Conservation (phyloP, 805 yeast species). For the Zygoascus tannicola region DNA sequence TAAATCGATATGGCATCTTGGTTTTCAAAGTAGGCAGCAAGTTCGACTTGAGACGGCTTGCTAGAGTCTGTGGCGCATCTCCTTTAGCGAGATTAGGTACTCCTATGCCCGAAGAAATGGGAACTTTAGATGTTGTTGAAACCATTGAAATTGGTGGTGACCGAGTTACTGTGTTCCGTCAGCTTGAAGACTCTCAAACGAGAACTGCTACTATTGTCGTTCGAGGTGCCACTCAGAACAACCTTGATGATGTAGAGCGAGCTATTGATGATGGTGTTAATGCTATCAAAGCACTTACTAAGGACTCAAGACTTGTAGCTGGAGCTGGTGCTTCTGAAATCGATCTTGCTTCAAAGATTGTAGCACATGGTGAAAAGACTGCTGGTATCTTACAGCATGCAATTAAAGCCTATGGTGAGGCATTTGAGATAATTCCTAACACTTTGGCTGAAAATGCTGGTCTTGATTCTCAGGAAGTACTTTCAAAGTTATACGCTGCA, state of each 20-base stretch:
- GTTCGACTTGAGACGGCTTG: slow-evolving; percentile 85
- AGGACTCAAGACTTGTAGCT: slow-evolving; percentile 72
- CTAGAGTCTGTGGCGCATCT: slow-evolving; percentile 95
- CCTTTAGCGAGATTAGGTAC: slow-evolving; percentile 92
- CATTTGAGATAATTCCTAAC: slow-evolving; percentile 90
- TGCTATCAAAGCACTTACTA: slow-evolving; percentile 79
- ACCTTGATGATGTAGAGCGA: slow-evolving; percentile 89
- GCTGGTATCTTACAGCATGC: slow-evolving; percentile 91
- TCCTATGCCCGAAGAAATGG: slow-evolving; percentile 91
- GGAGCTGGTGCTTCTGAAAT: slow-evolving; percentile 97
- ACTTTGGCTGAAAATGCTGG: slow-evolving; percentile 93
- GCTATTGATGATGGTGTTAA: slow-evolving; percentile 96
- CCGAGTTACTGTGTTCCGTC: slow-evolving; percentile 89
- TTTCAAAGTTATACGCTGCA: slow-evolving; percentile 82
- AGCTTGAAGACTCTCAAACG: slow-evolving; percentile 45
- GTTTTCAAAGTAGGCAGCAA: slow-evolving; percentile 88
- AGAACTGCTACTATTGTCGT: slow-evolving; percentile 87
- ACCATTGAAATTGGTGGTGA: slow-evolving; percentile 96
- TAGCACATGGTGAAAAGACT: slow-evolving; percentile 83
- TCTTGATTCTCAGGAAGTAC: slow-evolving; percentile 77
- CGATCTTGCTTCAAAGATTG: slow-evolving; percentile 70
- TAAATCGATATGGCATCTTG: slow-evolving; percentile 76
- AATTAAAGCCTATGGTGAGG: slow-evolving; percentile 85
- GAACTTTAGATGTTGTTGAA: slow-evolving; percentile 76
- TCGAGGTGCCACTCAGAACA: slow-evolving; percentile 94